Evolutionary conservation across 805 yeast genomes (phyloP), one percentile per base, ranked within the genome.

Genomic region (Ogataea pilisensis): DNA sequence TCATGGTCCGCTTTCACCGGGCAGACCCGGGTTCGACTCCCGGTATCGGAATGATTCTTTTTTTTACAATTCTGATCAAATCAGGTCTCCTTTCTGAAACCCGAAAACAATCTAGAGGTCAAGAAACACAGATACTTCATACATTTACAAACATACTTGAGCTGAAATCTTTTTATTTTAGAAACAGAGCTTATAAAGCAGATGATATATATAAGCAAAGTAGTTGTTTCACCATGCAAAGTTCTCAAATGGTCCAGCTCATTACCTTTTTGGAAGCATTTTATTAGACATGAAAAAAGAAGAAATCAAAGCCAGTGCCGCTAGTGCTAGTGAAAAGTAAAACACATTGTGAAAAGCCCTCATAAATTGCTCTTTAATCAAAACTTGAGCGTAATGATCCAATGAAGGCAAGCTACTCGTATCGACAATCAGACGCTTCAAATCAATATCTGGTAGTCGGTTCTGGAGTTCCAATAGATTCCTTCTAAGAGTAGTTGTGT

Each of bases 1-100:
- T 78, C 85, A 80, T 81, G 83, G 83, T 77, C 76, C 84, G 84
- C 85, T 80, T 79, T 80, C 85, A 80, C 85, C 84, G 85, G 76
- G 85, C 82, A 79, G 68, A 73, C 79, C 81, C 82, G 85, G 85
- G 85, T 80, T 80, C 85, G 84, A 80, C 83, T 78, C 85, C 85
- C 85, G 82, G 86, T 72, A 78, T 77, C 84, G 85, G 85, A 32
- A 17, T 12, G n/a, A n/a, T n/a, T n/a, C n/a, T n/a, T n/a, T n/a
- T n/a, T n/a, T n/a, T n/a, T n/a, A n/a, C n/a, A n/a, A n/a, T n/a
- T n/a, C n/a, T n/a, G n/a, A n/a, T n/a, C n/a, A n/a, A n/a, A n/a
- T n/a, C n/a, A n/a, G n/a, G n/a, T n/a, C n/a, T n/a, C n/a, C n/a
- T n/a, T n/a, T n/a, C n/a, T n/a, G n/a, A n/a, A n/a, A n/a, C n/a